Conservation (phyloP, 371 early-diverging fungal species). For the Syncephalis fuscata region DNA sequence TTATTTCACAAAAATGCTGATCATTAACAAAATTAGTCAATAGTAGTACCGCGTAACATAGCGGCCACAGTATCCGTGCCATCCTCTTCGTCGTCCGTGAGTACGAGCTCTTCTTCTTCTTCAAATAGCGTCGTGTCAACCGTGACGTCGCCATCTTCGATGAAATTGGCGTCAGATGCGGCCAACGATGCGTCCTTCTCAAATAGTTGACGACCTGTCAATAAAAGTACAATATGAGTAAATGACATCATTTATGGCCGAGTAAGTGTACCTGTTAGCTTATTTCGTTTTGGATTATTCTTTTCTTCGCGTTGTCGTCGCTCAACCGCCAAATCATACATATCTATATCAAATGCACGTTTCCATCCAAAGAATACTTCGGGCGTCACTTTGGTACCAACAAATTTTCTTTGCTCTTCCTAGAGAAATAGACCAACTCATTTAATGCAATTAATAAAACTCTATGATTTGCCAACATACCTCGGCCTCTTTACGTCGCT, state of each 20-base stretch:
- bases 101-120: slow-evolving; percentile 26
- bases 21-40: too few relatives aligned
- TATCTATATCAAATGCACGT: slow-evolving; percentile 54
- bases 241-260: not conserved
- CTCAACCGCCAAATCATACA: slow-evolving; percentile 4
- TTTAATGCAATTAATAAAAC: not conserved
- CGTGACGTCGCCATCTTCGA: slow-evolving; percentile 75
- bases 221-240: not conserved
- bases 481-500: slow-evolving; percentile 51
- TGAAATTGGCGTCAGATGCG: slow-evolving; percentile 58
- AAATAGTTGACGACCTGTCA: slow-evolving; percentile 72
- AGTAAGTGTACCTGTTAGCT: not conserved
- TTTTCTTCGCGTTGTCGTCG: not conserved
- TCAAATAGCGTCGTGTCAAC: slow-evolving; percentile 62
- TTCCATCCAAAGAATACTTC: slow-evolving; percentile 73
- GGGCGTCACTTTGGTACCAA: slow-evolving; percentile 70
- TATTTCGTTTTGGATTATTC: not conserved
- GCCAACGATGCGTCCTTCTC: slow-evolving; percentile 77
- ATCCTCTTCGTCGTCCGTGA: slow-evolving; percentile 46
- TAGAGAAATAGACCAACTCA: slow-evolving; percentile 2
- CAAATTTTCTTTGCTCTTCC: slow-evolving; percentile 58
- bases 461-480: slow-evolving; percentile 4
- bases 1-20: too few relatives aligned
- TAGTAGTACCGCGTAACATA: too few relatives aligned
- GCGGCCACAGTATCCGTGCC: slow-evolving; percentile 12